Percentiles rank a stretch among this genome's conserved stretches.
phyloP scores from a whole-genome alignment of 2,329 filamentous ascomycete genomes.

The Epichloe festucae region DNA sequence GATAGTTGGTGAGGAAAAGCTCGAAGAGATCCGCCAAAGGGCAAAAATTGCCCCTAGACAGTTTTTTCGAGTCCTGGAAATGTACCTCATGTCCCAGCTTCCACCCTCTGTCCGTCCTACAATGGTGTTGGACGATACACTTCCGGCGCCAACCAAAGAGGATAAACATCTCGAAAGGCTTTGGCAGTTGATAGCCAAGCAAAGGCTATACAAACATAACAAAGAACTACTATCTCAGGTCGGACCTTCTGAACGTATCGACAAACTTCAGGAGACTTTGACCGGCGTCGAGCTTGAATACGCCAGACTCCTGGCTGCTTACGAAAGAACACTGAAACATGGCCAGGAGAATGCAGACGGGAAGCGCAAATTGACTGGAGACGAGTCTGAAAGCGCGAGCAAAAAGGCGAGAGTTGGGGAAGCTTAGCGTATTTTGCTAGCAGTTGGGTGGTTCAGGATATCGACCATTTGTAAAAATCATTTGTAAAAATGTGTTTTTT shows the following conservation, averaged over 20 bases:
- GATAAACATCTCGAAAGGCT: conserved; percentile 53
- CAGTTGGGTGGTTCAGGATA: background rate
- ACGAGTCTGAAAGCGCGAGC: conserved; percentile 15
- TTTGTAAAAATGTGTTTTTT: background rate
- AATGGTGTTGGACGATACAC: conserved; percentile 29
- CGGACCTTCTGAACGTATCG: conserved; percentile 52
- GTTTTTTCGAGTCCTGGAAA: conserved; percentile 61
- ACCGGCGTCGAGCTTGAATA: conserved; percentile 60
- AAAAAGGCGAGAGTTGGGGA: conserved; percentile 35
- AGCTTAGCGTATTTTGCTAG: conserved; percentile 7
- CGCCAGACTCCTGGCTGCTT: conserved; percentile 43
- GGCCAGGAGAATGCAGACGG: conserved; percentile 16
- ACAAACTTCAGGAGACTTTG: conserved; percentile 60
- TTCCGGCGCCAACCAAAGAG: conserved; percentile 32
- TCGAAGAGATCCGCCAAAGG: conserved; percentile 44
- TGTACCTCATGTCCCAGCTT: conserved; percentile 55
- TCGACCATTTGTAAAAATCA: background rate
- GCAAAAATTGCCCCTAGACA: conserved; percentile 67
- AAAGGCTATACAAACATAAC: conserved; percentile 64
- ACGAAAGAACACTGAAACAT: conserved; percentile 26
- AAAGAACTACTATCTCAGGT: conserved; percentile 57
- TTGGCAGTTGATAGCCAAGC: conserved; percentile 66
- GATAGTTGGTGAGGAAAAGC: conserved; percentile 44
- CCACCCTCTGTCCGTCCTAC: conserved; percentile 42
- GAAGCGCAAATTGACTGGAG: conserved; percentile 34